Conservation (phyloP, 1,284 basidiomycete genomes). For the Papiliotrema nemorosa region DNA sequence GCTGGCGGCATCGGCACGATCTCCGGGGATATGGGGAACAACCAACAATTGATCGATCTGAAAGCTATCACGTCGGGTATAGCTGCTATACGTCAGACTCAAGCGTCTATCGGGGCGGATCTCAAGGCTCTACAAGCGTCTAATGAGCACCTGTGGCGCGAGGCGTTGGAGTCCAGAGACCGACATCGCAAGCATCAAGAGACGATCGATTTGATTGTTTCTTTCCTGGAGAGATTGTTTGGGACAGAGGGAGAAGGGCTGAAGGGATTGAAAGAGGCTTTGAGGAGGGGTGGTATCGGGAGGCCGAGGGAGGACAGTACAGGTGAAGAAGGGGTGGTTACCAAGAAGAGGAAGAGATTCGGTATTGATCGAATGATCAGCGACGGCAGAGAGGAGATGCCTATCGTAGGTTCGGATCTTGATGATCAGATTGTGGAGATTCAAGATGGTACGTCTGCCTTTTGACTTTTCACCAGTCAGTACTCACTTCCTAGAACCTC, state of each 20-base stretch:
- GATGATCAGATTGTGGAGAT: constrained; percentile 30
- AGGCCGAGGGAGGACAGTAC: constrained; percentile 27
- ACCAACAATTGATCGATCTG: constrained; percentile 35
- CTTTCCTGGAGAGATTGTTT: constrained; percentile 91
- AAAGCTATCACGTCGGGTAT: constrained; percentile 61
- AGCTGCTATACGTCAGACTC: constrained; percentile 83
- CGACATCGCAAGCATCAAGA: constrained; percentile 89
- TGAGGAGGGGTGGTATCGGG: constrained; percentile 29
- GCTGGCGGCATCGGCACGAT: constrained; percentile 23
- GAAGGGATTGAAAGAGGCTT: constrained; percentile 42
- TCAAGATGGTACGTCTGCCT: constrained; percentile 25
- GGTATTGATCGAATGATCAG: constrained; percentile 44
- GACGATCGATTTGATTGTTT: constrained; percentile 93
- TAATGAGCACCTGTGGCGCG: constrained; percentile 89
- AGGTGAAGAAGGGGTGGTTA: constrained; percentile 17
- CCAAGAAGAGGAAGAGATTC: constrained; percentile 38
- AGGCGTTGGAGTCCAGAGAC: constrained; percentile 73
- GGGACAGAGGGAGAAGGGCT: constrained; percentile 54
- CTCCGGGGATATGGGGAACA: not conserved
- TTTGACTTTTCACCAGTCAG: not conserved
- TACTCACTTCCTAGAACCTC: not conserved
- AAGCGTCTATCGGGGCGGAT: constrained; percentile 81
- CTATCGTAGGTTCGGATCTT: constrained; percentile 12
- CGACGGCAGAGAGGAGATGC: constrained; percentile 24
- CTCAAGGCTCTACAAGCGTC: constrained; percentile 81